Base-by-base conservation (phyloP, 768 basidiomycete species). In the Pulveroboletus sp. region DNA sequence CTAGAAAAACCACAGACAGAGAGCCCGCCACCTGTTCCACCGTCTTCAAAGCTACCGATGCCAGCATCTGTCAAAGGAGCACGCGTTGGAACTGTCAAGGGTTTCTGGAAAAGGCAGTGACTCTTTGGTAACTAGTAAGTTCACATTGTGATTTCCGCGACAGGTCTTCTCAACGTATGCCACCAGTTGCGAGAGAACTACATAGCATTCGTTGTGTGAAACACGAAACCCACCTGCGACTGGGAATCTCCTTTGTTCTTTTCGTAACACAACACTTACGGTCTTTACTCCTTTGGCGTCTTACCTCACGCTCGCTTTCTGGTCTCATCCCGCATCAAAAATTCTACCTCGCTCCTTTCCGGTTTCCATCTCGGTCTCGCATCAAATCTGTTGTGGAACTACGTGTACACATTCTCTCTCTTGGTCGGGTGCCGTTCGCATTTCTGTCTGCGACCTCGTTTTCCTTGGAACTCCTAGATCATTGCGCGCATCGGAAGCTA, bases 321-420 rank as follows among this genome's bases (percentile, higher is more conserved):
- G 45, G 14, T 47, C 43, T 24, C 10, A 40, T 26, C 55, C 39
- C 16, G 30, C 47, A 43, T 56, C 42, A 31, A 40, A 39, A 10
- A n/a, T 40, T 37, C 44, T 44, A 41, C 36, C 24, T 47, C 39
- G 20, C 53, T 50, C 50, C 19, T 45, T 63, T 38, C 48, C 35
- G 43, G 61, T 27, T 47, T 63, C 47, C 52, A 43, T 51, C 47
- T 56, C 49, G 20, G 29, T 47, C 57, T 37, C 31, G 58, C 53
- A 58, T 58, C 56, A 44, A 54, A 47, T 45, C 37, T 62, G 64
- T 65, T 65, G 64, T 65, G 65, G 65, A 63, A 65, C 58, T 65
- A 68, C 50, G 54, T 65, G 66, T 65, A 67, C 49, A 65, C 63
- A 63, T 49, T 51, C 54, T 12, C 43, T 37, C 53, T 30, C 50